A percentile compares a stretch with the other conserved stretches of the same genome.
phyloP scores from a whole-genome alignment of 805 yeast genomes.

The Clavispora carvajalis region DNA sequence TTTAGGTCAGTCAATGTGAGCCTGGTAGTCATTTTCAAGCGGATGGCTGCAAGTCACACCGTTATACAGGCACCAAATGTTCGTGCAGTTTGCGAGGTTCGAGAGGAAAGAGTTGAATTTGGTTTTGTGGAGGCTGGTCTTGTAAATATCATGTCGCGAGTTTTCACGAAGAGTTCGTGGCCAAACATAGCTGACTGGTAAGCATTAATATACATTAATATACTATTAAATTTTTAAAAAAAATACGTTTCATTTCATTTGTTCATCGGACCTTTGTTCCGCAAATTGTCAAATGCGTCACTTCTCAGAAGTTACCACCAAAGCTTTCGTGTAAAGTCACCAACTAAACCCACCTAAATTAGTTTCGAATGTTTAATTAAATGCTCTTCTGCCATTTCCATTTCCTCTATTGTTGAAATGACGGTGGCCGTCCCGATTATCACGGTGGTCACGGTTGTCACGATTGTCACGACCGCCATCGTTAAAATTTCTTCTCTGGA shows the following conservation, averaged over 20 bases:
- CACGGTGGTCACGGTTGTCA: slow-evolving; percentile 19
- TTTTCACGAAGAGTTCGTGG: too few relatives aligned
- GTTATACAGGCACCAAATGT: too few relatives aligned
- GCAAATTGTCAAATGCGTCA: neutral
- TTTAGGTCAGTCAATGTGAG: neutral
- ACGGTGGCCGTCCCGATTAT: slow-evolving; percentile 4
- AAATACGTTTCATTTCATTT: neutral
- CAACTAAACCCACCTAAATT: neutral
- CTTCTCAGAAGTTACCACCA: neutral
- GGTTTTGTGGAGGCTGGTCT: neutral
- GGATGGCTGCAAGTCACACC: too few relatives aligned
- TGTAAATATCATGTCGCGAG: neutral
- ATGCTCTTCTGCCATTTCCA: slow-evolving; percentile 7
- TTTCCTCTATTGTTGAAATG: slow-evolving; percentile 7
- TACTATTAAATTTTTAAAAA: neutral
- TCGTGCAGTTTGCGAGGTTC: too few relatives aligned
- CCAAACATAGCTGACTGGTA: neutral
- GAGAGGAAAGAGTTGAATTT: too few relatives aligned
- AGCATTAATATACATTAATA: neutral
- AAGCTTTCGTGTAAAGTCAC: neutral
- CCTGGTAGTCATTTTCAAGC: neutral
- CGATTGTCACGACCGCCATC: slow-evolving; percentile 22
- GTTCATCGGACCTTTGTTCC: neutral
- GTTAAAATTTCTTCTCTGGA: slow-evolving; percentile 20
- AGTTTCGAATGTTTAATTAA: neutral